Conservation (phyloP, 805 yeast genomes). For the Suhomyces faveliae region DNA sequence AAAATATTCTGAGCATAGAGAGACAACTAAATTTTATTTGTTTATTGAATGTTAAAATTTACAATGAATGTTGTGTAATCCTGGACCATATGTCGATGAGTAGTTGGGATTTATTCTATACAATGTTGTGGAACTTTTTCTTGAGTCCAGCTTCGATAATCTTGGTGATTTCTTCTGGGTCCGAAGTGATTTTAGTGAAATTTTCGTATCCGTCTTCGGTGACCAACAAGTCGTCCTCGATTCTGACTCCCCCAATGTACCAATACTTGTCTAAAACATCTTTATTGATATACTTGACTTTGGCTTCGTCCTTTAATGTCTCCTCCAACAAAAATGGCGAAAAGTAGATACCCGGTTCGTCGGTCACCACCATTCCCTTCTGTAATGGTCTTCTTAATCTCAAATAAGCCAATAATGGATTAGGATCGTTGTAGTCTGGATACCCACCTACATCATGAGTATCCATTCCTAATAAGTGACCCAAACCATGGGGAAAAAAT, state of each 20-base stretch:
- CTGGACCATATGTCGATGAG: no score
- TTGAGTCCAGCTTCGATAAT: conserved; percentile 71
- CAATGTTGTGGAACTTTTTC: conserved; percentile 62
- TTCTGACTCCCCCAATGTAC: conserved; percentile 95
- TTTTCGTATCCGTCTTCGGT: conserved; percentile 77
- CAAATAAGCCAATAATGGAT: conserved; percentile 72
- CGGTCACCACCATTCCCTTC: conserved; percentile 83
- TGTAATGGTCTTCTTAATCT: conserved; percentile 74
- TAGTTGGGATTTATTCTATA: conserved; percentile 20
- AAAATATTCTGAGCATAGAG: no score
- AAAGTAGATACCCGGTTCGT: conserved; percentile 94
- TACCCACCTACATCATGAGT: conserved; percentile 94
- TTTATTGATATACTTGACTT: conserved; percentile 57
- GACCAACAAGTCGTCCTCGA: conserved; percentile 88
- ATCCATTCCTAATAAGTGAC: conserved; percentile 91
- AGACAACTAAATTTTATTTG: no score
- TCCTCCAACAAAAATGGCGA: conserved; percentile 76
- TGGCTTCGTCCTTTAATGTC: conserved; percentile 47
- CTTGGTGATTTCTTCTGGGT: conserved; percentile 75
- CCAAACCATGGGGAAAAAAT: conserved; percentile 94
- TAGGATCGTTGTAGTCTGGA: conserved; percentile 81
- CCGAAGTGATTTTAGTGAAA: conserved; percentile 78
- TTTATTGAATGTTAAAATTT: no score
- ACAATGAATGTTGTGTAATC: no score
- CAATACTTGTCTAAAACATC: conserved; percentile 72